Base-by-base conservation (phyloP, 2,329 filamentous ascomycete genomes). In the Chaetomiaceae sp. region DNA sequence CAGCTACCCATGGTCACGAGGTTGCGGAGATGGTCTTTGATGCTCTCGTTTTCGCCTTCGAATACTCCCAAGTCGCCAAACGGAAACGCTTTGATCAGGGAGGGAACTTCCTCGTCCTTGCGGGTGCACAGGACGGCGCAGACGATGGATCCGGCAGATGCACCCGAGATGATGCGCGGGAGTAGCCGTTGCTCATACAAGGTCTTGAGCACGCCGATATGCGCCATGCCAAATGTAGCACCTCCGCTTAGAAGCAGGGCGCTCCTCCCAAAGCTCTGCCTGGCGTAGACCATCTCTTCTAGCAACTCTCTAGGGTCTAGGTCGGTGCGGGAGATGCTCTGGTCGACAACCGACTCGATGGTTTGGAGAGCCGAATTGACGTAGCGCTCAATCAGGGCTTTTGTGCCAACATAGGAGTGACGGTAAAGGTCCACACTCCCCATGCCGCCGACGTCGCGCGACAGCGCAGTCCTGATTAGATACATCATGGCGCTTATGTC, bases 201-300 rank as follows among this genome's bases (percentile, higher is more conserved):
- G 4, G 86, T 80, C 68, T 95, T 95, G 50, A 95, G 73, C 2
- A 96, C 90, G 1, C 90, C 90, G 50, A 95, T 87, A 66, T 96
- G 90, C 55, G 88, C 88, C 88, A 96, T 95, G 36, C 90, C 90
- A 70, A 95, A 90, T 0, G 90, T 94, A 1, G 87, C 90, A 2
- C 90, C 90, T 7, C 90, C 90, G 4, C 90, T 95, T 9, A 96
- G 74, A 9, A 95, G 75, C 46, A 96, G 72, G 0, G 89, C 90
- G 58, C 86, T 94, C 57, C 90, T 80, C n/a, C 90, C 90, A 64
- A 90, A 95, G 32, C 87, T 87, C 64, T 91, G 87, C 34, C 89
- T 81, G 1, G 88, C 81, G 51, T 82, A 80, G 41, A 91, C 69
- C 58, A 94, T 75, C 52, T 84, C 81, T 50, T 91, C 86, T 5